These are phyloP conservation scores for Boletus vinaceobasis DNA, from an alignment of 768 basidiomycete species.

Conservation along the genomic window DNA sequence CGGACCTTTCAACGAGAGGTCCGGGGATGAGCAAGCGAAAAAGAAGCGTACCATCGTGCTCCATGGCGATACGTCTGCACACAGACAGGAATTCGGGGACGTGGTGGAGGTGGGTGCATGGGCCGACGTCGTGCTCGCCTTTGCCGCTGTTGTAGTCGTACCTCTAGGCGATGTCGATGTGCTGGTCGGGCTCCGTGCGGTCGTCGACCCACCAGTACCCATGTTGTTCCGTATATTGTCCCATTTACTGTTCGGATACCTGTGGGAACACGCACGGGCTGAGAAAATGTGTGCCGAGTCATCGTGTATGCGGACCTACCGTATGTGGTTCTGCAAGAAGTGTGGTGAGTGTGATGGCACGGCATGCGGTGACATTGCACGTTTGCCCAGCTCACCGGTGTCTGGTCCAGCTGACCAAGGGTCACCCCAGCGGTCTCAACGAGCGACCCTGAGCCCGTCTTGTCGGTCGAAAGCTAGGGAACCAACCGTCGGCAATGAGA, in stretches of 20 bases:
- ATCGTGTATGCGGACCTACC: constrained; percentile 29
- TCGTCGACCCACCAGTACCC: constrained; percentile 30
- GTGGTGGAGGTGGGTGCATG: constrained; percentile 9
- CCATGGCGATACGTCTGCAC: constrained; percentile 45
- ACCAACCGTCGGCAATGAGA: neutral
- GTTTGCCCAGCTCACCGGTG: constrained; percentile 30
- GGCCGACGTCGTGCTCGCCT: neutral
- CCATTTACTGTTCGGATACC: constrained; percentile 68
- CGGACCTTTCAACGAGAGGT: neutral
- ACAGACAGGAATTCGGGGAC: constrained; percentile 31
- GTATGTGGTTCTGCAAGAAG: constrained; percentile 51
- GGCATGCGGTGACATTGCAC: neutral
- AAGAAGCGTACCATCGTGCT: constrained; percentile 18
- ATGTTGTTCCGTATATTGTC: constrained; percentile 68
- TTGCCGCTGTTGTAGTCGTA: neutral
- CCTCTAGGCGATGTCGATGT: neutral
- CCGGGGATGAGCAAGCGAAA: neutral
- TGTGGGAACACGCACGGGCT: constrained; percentile 18
- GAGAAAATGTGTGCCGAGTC: neutral
- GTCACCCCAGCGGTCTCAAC: constrained; percentile 46
- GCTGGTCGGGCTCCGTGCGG: constrained; percentile 21
- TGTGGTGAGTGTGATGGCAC: neutral
- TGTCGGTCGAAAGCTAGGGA: constrained; percentile 53
- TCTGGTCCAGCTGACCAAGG: constrained; percentile 56
- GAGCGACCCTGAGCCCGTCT: constrained; percentile 55